Conservation (phyloP, 306 rosid genomes). For the Myrica gale region DNA sequence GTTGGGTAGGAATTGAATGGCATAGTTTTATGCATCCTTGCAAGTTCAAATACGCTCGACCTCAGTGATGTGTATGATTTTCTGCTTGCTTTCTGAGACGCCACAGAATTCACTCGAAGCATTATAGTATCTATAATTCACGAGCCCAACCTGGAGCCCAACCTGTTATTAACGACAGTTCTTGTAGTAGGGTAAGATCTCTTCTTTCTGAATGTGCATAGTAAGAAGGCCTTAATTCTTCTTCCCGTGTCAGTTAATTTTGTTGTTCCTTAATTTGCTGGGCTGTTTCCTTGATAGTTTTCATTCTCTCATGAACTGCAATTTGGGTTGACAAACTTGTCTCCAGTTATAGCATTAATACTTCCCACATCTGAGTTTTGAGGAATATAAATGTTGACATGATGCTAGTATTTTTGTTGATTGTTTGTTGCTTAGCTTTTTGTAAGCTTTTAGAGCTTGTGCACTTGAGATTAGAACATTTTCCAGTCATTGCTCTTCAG, state of each 20-base stretch:
- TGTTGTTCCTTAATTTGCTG: background rate
- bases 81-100: constrained; percentile 61
- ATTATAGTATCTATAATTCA: constrained; percentile 53
- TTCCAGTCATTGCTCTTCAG: background rate
- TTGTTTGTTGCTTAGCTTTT: background rate
- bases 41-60: constrained; percentile 52
- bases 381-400: background rate
- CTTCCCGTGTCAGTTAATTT: background rate
- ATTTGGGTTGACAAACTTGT: background rate
- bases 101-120: constrained; percentile 54
- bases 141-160: constrained; percentile 75
- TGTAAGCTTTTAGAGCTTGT: background rate
- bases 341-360: background rate
- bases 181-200: constrained; percentile 65
- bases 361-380: background rate
- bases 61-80: constrained; percentile 45
- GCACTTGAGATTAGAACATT: background rate
- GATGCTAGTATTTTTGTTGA: background rate
- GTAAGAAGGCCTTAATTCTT: background rate
- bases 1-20: constrained; percentile 63
- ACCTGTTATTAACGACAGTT: constrained; percentile 69
- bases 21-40: constrained; percentile 60
- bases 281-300: background rate
- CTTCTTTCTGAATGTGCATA: constrained; percentile 27
- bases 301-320: background rate